phyloP scores from a whole-genome alignment of 768 basidiomycete genomes.

The Tephrocybe sp. region DNA sequence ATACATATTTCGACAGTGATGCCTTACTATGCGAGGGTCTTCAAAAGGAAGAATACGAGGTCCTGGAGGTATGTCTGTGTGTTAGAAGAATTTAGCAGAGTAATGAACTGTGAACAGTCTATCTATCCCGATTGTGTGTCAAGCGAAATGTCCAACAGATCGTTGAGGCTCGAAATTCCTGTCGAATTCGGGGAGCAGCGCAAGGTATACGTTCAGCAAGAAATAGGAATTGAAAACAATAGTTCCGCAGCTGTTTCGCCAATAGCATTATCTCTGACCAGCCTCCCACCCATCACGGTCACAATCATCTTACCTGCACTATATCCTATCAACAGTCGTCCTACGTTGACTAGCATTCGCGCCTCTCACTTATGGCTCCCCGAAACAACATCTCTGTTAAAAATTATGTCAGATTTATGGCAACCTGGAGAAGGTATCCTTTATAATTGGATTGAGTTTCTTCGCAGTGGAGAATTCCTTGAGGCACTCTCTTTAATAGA shows the following conservation, averaged over 20 bases:
- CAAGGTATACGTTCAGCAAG: conserved; percentile 27
- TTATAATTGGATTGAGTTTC: conserved; percentile 70
- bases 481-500: conserved; percentile 36
- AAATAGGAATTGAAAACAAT: not conserved
- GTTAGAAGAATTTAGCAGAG: not conserved
- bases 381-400: conserved; percentile 30
- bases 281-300: conserved; percentile 64
- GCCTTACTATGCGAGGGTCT: conserved; percentile 27
- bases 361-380: conserved; percentile 62
- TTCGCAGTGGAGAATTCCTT: conserved; percentile 67
- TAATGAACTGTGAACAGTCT: conserved; percentile 40
- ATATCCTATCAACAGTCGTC: conserved; percentile 56
- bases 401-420: conserved; percentile 55
- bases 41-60: conserved; percentile 59
- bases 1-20: conserved; percentile 3
- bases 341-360: conserved; percentile 51
- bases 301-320: conserved; percentile 46
- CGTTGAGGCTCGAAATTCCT: conserved; percentile 60
- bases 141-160: conserved; percentile 32
- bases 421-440: conserved; percentile 56
- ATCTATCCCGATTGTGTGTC: conserved; percentile 74
- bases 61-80: conserved; percentile 46
- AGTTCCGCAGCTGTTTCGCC: conserved; percentile 6
- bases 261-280: conserved; percentile 35
- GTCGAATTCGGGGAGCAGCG: conserved; percentile 51